Percentiles rank a stretch among this genome's conserved stretches.
These are phyloP conservation scores for Aspergillus ochraceus DNA, from an alignment of 2,329 filamentous ascomycete genomes.

Conservation along the genomic window DNA sequence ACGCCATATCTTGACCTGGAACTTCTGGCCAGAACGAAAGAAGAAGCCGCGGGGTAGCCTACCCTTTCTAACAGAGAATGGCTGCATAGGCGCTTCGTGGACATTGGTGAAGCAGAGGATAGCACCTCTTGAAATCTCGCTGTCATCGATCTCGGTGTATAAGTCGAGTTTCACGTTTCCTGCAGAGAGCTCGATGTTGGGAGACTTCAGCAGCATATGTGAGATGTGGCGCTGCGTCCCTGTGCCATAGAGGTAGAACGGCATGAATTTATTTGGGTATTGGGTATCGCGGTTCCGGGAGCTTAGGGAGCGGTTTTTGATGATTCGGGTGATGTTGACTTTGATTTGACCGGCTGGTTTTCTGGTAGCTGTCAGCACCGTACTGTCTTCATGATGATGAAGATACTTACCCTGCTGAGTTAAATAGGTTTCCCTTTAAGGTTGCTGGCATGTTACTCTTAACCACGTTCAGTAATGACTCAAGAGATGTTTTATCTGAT, in stretches of 20 bases:
- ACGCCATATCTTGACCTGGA: conserved; percentile 31
- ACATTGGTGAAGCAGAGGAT: conserved; percentile 35
- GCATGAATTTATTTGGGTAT: conserved; percentile 42
- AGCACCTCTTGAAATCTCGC: conserved; percentile 10
- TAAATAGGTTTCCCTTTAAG: not conserved
- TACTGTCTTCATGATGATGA: not conserved
- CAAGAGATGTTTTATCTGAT: too few species aligned
- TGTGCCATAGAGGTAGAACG: conserved; percentile 49
- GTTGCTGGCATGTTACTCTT: too few species aligned
- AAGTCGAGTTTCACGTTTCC: conserved; percentile 6
- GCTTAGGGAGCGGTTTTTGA: conserved; percentile 37
- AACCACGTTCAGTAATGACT: too few species aligned
- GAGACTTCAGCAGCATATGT: conserved; percentile 45
- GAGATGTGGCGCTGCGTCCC: conserved; percentile 40
- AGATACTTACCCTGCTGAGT: not conserved
- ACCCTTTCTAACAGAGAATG: conserved; percentile 31
- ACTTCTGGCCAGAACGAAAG: conserved; percentile 29
- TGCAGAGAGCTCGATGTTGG: conserved; percentile 42
- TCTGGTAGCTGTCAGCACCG: too few species aligned
- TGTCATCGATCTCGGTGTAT: too few species aligned
- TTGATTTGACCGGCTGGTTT: not conserved
- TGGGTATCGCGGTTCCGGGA: conserved; percentile 32
- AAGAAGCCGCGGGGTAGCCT: conserved; percentile 27
- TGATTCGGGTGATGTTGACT: conserved; percentile 21
- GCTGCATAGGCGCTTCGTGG: conserved; percentile 41